Percentiles rank a stretch among this genome's conserved stretches.
phyloP scores from a whole-genome alignment of 2,329 filamentous ascomycete genomes.

The Epichloe scottii region DNA sequence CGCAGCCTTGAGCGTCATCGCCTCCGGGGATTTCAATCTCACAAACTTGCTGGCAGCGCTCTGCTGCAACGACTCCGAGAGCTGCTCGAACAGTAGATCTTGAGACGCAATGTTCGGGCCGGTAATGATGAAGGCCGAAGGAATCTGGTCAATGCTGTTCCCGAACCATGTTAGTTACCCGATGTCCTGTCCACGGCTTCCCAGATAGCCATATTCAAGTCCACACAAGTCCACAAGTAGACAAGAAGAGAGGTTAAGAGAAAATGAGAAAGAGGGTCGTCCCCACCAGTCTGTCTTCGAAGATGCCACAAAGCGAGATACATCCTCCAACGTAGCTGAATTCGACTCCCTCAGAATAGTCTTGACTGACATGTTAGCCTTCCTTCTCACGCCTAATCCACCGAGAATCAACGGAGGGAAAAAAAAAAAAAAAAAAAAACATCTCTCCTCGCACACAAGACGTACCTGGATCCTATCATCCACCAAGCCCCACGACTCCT shows the following conservation, averaged over 20 bases:
- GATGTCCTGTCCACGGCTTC: not conserved
- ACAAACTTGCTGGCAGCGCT: conserved; percentile 45
- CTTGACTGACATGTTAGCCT: conserved; percentile 18
- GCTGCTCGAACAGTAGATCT: conserved; percentile 58
- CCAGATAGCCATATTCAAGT: not conserved
- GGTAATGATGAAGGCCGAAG: conserved; percentile 61
- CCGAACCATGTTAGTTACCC: not conserved
- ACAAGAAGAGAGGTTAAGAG: not conserved
- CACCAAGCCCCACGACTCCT: conserved; percentile 50
- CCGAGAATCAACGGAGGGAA: not conserved
- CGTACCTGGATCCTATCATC: conserved; percentile 46
- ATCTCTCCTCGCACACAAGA: not conserved
- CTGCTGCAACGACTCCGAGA: conserved; percentile 42
- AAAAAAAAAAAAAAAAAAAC: too few relatives aligned
- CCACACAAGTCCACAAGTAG: not conserved
- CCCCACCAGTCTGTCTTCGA: conserved; percentile 20
- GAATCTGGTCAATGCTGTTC: conserved; percentile 36
- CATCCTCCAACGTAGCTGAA: conserved; percentile 44
- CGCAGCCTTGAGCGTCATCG: conserved; percentile 58
- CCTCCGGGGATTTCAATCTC: conserved; percentile 55
- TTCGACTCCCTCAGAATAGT: conserved; percentile 48
- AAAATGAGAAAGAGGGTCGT: too few relatives aligned
- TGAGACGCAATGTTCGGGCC: conserved; percentile 70
- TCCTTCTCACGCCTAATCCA: not conserved
- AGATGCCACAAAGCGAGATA: conserved; percentile 41